Evolutionary conservation across 176 grass and related monocot genomes (phyloP).

Genomic region (Pontederia crassipes): DNA sequence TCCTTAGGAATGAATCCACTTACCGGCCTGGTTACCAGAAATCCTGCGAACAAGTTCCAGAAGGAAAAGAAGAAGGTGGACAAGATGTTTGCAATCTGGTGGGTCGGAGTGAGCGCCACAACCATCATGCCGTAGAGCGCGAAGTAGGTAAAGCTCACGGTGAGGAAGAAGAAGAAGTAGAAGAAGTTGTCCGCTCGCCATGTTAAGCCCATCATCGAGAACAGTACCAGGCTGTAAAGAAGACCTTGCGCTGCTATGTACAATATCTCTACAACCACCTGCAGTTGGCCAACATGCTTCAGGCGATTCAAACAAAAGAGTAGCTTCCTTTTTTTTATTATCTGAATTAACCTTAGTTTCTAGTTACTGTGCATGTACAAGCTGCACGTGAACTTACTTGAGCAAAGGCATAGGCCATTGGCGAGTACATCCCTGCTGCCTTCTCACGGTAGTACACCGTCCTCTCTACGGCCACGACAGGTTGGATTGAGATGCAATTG

Average conservation of each 20-base stretch:
- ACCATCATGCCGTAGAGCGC: slow-evolving; percentile 73
- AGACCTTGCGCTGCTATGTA: slow-evolving; percentile 48
- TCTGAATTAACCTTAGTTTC: too few species aligned
- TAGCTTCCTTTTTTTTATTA: slow-evolving; percentile 4
- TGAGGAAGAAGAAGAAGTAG: slow-evolving; percentile 70
- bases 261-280: slow-evolving; percentile 58
- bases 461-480: slow-evolving; percentile 62
- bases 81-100: slow-evolving; percentile 44
- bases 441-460: slow-evolving; percentile 85
- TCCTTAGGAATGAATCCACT: slow-evolving; percentile 13
- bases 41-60: slow-evolving; percentile 78
- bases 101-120: slow-evolving; percentile 44
- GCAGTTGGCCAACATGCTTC: background rate
- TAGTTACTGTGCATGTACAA: background rate
- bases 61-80: slow-evolving; percentile 39
- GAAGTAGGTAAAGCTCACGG: slow-evolving; percentile 68
- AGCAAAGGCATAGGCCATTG: slow-evolving; percentile 76
- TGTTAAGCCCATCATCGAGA: slow-evolving; percentile 67
- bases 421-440: slow-evolving; percentile 92
- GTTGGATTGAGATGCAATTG: slow-evolving; percentile 59
- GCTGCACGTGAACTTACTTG: slow-evolving; percentile 54
- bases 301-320: background rate
- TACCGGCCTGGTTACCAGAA: slow-evolving; percentile 49
- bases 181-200: slow-evolving; percentile 60
- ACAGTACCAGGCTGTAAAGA: slow-evolving; percentile 55